Conservation (phyloP, 441 rosid species). For the Erodium moschatum region DNA sequence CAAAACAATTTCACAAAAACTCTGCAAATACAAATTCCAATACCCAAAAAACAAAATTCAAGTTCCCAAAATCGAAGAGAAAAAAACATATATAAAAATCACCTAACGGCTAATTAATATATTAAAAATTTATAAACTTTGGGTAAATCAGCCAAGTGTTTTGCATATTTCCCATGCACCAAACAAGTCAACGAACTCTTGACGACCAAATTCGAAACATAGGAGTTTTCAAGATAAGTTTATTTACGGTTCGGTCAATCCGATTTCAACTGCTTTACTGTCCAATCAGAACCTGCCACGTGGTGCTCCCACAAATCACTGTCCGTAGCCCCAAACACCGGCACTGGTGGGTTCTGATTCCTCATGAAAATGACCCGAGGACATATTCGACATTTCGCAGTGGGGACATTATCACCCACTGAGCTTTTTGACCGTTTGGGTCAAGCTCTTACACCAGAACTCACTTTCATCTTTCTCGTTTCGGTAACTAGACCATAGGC, state of each 20-base stretch:
- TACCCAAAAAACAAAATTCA: not conserved
- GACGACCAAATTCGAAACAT: not conserved
- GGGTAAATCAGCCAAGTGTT: not conserved
- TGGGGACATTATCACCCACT: not conserved
- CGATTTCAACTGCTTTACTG: not conserved
- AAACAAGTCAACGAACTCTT: not conserved
- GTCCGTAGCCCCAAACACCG: not conserved
- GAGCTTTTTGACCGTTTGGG: slow-evolving; percentile 15
- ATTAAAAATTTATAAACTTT: not conserved
- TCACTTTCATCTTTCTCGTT: not conserved
- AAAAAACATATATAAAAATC: not conserved
- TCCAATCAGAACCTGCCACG: not conserved
- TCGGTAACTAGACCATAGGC: slow-evolving; percentile 9
- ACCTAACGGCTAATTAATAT: not conserved
- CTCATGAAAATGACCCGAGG: not conserved
- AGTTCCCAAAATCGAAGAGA: too few relatives aligned
- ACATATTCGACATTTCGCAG: not conserved
- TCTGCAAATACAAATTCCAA: too few relatives aligned
- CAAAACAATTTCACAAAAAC: too few relatives aligned
- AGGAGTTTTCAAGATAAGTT: not conserved
- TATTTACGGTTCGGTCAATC: not conserved
- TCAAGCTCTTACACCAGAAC: not conserved
- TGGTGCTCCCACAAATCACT: not conserved
- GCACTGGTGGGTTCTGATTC: not conserved
- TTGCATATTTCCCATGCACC: not conserved